A percentile compares a stretch with the other conserved stretches of the same genome.
These are phyloP conservation scores for Rhynchosporium graminicola DNA, from an alignment of 2,329 filamentous ascomycete species.

Conservation along the genomic window DNA sequence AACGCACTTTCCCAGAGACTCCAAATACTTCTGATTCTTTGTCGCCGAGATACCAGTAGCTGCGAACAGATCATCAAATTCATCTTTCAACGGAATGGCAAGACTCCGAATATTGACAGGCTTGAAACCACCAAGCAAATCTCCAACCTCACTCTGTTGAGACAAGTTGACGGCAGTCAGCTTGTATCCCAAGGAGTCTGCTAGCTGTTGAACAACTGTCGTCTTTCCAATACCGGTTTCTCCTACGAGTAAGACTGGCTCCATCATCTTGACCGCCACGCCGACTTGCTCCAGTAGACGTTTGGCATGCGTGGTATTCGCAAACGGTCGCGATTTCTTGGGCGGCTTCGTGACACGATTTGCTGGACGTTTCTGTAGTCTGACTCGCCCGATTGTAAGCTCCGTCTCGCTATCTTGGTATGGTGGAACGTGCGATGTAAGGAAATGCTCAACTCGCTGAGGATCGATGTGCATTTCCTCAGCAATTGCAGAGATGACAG, in stretches of 20 bases:
- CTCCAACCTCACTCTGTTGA: slow-evolving; percentile 96
- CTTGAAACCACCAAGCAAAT: slow-evolving; percentile 94
- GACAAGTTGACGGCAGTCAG: slow-evolving; percentile 94
- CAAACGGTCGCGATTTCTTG: slow-evolving; percentile 70
- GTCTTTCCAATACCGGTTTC: slow-evolving; percentile 99
- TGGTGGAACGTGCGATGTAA: slow-evolving; percentile 70
- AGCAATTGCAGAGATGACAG: slow-evolving; percentile 70
- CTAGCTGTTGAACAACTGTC: slow-evolving; percentile 90
- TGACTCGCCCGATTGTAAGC: slow-evolving; percentile 66
- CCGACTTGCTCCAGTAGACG: slow-evolving; percentile 86
- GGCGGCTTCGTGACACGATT: slow-evolving; percentile 48
- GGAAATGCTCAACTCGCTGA: slow-evolving; percentile 76
- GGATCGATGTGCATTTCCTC: slow-evolving; percentile 85
- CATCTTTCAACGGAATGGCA: slow-evolving; percentile 86
- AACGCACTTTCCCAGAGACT: slow-evolving; percentile 76
- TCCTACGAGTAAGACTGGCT: slow-evolving; percentile 92
- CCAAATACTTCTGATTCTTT: slow-evolving; percentile 85
- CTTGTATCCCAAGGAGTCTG: slow-evolving; percentile 79
- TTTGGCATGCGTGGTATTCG: slow-evolving; percentile 82
- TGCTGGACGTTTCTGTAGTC: slow-evolving; percentile 53
- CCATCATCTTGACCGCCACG: slow-evolving; percentile 77
- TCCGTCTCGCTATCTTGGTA: slow-evolving; percentile 62
- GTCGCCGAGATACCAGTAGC: slow-evolving; percentile 81
- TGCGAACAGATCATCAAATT: slow-evolving; percentile 87
- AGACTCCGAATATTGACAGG: slow-evolving; percentile 88